Base-by-base conservation (phyloP, 352 stramenopile genomes). In the Phytophthora multivora region DNA sequence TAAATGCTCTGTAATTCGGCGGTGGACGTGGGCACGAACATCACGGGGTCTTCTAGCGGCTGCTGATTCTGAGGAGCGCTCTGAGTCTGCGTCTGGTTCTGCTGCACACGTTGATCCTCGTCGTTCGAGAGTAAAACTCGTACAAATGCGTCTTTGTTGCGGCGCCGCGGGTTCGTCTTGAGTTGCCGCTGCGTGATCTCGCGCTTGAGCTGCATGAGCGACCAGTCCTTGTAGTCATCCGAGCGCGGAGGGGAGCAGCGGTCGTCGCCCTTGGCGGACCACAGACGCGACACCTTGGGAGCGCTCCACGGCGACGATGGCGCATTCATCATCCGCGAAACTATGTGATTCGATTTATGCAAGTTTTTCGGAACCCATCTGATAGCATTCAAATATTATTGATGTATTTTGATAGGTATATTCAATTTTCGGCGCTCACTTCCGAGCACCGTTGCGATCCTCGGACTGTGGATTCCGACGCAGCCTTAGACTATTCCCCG, bases 191-290 rank as follows among this genome's bases (percentile, higher is more conserved):
- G 58, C 28, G 71, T 76, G 50, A 86, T 83, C 73, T 86, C 76
- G 19, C 68, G 67, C 59, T 83, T 86, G 19, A 86, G 59, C 50
- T 86, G 76, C 73, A 57, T 61, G 18, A 83, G 68, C 30, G 68
- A 71, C 76, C 76, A 86, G 21, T 81, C 62, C 30, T 71, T 74
- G 62, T 86, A 86, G 50, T 86, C 73, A 48, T 86, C 73, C n/a
- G 76, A 86, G 33, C 54, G 65, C 21, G 76, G 76, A 3, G 73
- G 58, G 4, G 70, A 66, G 47, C 76, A 86, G 41, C 52, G 59
- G 13, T 77, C 65, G 50, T 86, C 76, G 15, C 68, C 60, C 49
- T 70, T 64, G 8, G 76, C 76, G 3, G 70, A 81, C 76, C 76
- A 86, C 55, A 79, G 50, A 39, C 38, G 54, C 9, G 73, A 83